Conservation (phyloP, 2,329 filamentous ascomycete genomes). For the Myriosclerotinia curreyana region DNA sequence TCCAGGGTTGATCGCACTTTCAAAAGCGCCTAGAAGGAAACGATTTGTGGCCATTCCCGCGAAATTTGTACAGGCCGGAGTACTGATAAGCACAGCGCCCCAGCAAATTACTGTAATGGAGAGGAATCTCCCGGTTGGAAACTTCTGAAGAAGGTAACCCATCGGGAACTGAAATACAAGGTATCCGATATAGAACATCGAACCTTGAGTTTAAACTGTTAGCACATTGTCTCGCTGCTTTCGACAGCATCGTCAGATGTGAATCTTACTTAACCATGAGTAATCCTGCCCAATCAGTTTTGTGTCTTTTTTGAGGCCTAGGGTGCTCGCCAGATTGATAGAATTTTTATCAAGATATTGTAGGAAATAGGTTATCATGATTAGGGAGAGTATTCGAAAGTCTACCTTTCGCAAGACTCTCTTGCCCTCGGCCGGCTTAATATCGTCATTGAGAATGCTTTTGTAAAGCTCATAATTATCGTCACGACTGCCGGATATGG, state of each 20-base stretch:
- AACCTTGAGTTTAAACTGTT: slow-evolving; percentile 42
- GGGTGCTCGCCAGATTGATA: slow-evolving; percentile 49
- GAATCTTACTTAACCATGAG: slow-evolving; percentile 27
- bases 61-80: slow-evolving; percentile 37
- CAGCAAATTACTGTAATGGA: slow-evolving; percentile 34
- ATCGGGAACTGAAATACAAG: slow-evolving; percentile 33
- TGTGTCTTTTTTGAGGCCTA: slow-evolving; percentile 47
- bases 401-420: slow-evolving; percentile 55
- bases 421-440: slow-evolving; percentile 24
- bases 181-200: slow-evolving; percentile 37
- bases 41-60: slow-evolving; percentile 29
- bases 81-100: slow-evolving; percentile 38
- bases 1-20: slow-evolving; percentile 37
- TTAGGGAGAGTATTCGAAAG: slow-evolving; percentile 48
- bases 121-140: slow-evolving; percentile 31
- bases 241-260: neutral
- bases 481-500: neutral
- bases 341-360: slow-evolving; percentile 61
- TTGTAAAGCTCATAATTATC: slow-evolving; percentile 5
- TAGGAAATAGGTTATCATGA: slow-evolving; percentile 55
- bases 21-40: slow-evolving; percentile 35
- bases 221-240: neutral
- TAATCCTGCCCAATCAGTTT: slow-evolving; percentile 50
- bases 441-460: neutral
- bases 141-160: slow-evolving; percentile 28